Evolutionary conservation across 2,329 filamentous ascomycete genomes (phyloP).

Genomic region (Hypomyces rosellus): DNA sequence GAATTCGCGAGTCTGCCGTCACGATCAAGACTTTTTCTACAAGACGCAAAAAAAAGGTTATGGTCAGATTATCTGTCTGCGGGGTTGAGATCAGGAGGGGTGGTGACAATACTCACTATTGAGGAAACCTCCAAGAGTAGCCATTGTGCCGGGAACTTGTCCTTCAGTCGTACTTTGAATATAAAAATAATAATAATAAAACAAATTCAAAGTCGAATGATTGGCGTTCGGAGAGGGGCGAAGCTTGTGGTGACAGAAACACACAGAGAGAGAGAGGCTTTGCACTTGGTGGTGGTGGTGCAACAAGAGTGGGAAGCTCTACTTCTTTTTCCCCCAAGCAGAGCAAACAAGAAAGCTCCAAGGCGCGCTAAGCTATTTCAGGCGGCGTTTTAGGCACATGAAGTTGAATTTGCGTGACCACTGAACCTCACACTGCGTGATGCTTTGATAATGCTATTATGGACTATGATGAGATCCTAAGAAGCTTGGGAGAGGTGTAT

Average conservation of each 20-base stretch:
- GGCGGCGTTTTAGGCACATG: neutral
- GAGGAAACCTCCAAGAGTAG: conserved; percentile 38
- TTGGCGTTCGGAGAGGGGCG: too few relatives aligned
- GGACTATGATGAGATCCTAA: neutral
- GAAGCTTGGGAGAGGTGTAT: too few relatives aligned
- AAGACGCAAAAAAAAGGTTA: neutral
- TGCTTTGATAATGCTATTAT: neutral
- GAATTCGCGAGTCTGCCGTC: conserved; percentile 83
- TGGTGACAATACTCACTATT: conserved; percentile 31
- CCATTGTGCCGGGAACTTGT: conserved; percentile 26
- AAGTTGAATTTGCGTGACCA: neutral
- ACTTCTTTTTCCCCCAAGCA: conserved; percentile 1
- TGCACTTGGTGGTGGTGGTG: too few relatives aligned
- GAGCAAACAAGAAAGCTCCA: conserved; percentile 7
- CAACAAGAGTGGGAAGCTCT: neutral
- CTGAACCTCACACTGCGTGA: neutral
- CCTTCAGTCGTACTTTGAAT: neutral
- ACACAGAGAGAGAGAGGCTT: neutral
- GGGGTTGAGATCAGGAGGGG: conserved; percentile 2
- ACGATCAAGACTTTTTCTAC: conserved; percentile 87
- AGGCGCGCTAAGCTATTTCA: conserved; percentile 9
- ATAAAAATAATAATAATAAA: too few relatives aligned
- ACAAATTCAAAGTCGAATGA: too few relatives aligned
- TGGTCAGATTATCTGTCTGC: conserved; percentile 4
- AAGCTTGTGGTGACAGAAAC: too few relatives aligned